Evolutionary conservation across 2,329 filamentous ascomycete genomes (phyloP), one percentile per base, ranked within the genome.

Genomic region (Huntiella omanensis): DNA sequence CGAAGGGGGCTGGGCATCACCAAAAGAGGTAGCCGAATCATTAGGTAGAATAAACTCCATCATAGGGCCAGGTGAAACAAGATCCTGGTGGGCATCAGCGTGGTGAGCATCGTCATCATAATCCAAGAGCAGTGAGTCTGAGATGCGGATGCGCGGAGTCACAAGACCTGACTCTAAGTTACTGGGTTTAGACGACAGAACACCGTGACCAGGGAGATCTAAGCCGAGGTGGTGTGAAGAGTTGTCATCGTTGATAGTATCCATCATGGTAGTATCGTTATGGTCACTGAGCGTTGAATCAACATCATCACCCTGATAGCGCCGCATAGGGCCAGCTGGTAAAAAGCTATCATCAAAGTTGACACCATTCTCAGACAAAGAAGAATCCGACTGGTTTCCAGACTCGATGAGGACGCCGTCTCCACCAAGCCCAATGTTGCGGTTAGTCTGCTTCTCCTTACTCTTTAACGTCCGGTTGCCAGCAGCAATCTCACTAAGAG

Each of bases 251-350:
- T 40, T 35, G n/a, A 43, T n/a, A 12, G 45, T 49, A 35, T 73
- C 61, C 7, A 67, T 68, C 33, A 79, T 76, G 0, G 83, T 87
- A 35, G 74, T 79, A 57, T 85, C 86, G 0, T 83, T 88, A 15
- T 43, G 43, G 79, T 76, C 22, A 83, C 86, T 47, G 71, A 36
- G 22, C 33, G 37, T 28, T 19, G 47, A 45, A 11, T 39, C 10
- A 4, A 11, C n/a, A 2, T 33, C 39, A 35, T 17, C 16, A 19
- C 12, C 33, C 22, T 42, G 16, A 12, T 49, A 49, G 4, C 42
- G 8, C 17, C 35, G 42, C 47, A 45, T 49, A 4, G 47, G 71
- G 73, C 35, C 44, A 49, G 50, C 40, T 13, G 40, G 42, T 32
- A 45, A 39, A 32, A 50, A 51, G 19, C 49, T 50, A 11, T 47